A percentile compares a stretch with the other conserved stretches of the same genome.
Conservation (phyloP, 495 filamentous ascomycete species). For the Trichoderma asperelloides region DNA sequence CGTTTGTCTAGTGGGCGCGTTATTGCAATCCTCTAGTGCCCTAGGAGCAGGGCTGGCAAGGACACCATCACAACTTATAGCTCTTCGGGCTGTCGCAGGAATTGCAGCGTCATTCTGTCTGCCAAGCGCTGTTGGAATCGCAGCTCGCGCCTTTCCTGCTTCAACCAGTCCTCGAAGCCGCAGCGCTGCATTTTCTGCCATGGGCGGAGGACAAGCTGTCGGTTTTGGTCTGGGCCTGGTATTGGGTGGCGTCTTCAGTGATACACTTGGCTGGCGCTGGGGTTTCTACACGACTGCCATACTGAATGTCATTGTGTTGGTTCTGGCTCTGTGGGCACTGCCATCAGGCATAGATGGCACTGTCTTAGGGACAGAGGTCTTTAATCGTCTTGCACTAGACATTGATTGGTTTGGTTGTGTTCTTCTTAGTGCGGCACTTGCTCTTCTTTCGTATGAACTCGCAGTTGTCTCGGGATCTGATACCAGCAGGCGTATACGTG, state of each 20-base stretch:
- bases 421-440: slow-evolving; percentile 33
- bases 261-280: slow-evolving; percentile 38
- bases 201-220: slow-evolving; percentile 40
- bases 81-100: slow-evolving; percentile 43
- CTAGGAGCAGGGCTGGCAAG: slow-evolving; percentile 29
- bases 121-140: slow-evolving; percentile 41
- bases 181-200: slow-evolving; percentile 41
- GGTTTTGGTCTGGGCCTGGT: slow-evolving; percentile 45
- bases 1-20: slow-evolving; percentile 37
- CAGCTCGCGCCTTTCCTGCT: slow-evolving; percentile 33
- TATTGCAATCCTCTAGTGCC: slow-evolving; percentile 32
- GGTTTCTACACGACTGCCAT: slow-evolving; percentile 41
- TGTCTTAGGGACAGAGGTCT: not conserved
- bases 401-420: slow-evolving; percentile 46
- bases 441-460: slow-evolving; percentile 33
- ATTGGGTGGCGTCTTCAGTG: slow-evolving; percentile 40
- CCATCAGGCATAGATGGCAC: not conserved
- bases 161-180: slow-evolving; percentile 24
- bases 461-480: not conserved
- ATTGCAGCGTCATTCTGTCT: slow-evolving; percentile 41
- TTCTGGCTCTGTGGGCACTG: slow-evolving; percentile 11
- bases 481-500: not conserved
- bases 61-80: slow-evolving; percentile 39
- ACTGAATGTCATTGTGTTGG: slow-evolving; percentile 22
- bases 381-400: slow-evolving; percentile 19